Percentiles rank a stretch among this genome's conserved stretches.
Evolutionary conservation across 345 rosid species (phyloP).

Genomic region (Populus euphratica): DNA sequence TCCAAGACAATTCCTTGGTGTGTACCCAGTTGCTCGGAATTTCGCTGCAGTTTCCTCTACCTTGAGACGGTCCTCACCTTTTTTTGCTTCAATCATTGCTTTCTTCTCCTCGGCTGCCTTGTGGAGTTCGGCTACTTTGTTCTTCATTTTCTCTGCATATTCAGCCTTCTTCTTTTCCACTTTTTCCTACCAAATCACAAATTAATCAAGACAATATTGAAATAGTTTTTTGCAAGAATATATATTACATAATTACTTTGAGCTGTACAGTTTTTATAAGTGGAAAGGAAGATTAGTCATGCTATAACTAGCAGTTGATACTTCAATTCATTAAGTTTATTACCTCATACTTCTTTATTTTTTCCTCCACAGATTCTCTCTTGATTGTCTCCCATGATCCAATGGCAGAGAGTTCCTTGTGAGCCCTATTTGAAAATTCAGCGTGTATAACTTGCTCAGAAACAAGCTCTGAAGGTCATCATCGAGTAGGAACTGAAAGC

Average conservation of each 20-base stretch:
- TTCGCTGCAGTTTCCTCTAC: constrained; percentile 47
- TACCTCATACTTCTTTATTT: constrained; percentile 62
- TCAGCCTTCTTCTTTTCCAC: constrained; percentile 57
- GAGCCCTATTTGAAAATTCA: constrained; percentile 43
- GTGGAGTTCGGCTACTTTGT: constrained; percentile 53
- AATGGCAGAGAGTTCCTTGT: constrained; percentile 45
- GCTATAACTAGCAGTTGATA: background rate
- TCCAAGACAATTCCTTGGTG: constrained; percentile 39
- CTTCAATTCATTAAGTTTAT: background rate
- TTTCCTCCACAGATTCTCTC: constrained; percentile 50
- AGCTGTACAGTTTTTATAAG: background rate
- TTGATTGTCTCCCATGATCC: constrained; percentile 64
- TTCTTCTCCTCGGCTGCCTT: constrained; percentile 63
- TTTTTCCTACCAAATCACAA: constrained; percentile 41
- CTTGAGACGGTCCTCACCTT: constrained; percentile 40
- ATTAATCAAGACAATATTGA: background rate
- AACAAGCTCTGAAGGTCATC: background rate
- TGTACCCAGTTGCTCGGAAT: constrained; percentile 42
- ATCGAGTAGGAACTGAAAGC: background rate
- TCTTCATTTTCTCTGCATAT: constrained; percentile 48
- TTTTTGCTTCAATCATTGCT: constrained; percentile 48
- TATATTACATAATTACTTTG: background rate
- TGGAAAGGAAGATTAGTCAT: background rate
- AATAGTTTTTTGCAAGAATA: background rate
- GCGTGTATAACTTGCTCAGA: background rate